Conservation (phyloP, 202 grass and related monocot species). For the Carex sylvatica region DNA sequence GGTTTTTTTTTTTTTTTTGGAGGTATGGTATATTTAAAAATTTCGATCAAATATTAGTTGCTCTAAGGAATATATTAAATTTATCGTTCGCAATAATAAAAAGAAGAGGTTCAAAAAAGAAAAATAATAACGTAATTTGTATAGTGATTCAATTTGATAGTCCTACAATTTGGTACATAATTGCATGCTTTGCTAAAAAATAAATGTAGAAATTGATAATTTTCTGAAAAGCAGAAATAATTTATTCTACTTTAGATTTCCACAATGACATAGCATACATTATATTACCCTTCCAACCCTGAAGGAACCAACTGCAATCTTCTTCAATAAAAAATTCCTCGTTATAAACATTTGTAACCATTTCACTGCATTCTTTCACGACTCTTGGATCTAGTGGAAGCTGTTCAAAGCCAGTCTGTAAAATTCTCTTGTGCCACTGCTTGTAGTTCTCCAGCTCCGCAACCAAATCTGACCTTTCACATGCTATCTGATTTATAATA, state of each 20-base stretch:
- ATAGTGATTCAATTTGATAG: no score
- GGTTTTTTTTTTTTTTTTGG: no score
- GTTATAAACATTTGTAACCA: constrained; percentile 35
- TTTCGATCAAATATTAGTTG: no score
- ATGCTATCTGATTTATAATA: constrained; percentile 50
- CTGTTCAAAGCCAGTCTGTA: constrained; percentile 26
- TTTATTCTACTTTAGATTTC: constrained; percentile 24
- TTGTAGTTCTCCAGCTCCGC: constrained; percentile 37
- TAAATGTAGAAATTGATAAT: not conserved
- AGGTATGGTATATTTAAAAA: no score
- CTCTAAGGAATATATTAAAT: no score
- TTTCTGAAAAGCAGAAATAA: not conserved
- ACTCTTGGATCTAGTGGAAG: constrained; percentile 33
- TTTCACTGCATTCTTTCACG: constrained; percentile 28
- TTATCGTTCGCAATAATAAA: no score
- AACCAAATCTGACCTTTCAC: constrained; percentile 48
- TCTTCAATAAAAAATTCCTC: constrained; percentile 36
- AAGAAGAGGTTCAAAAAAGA: no score
- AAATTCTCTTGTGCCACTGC: constrained; percentile 42
- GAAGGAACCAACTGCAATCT: constrained; percentile 48
- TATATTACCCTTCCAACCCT: constrained; percentile 69
- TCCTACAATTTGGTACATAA: not conserved
- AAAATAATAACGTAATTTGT: no score
- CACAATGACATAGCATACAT: constrained; percentile 45
- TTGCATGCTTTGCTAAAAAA: not conserved